A percentile compares a stretch with the other conserved stretches of the same genome.
Conservation (phyloP, 2,329 filamentous ascomycete genomes). For the Didymella keratinophila region DNA sequence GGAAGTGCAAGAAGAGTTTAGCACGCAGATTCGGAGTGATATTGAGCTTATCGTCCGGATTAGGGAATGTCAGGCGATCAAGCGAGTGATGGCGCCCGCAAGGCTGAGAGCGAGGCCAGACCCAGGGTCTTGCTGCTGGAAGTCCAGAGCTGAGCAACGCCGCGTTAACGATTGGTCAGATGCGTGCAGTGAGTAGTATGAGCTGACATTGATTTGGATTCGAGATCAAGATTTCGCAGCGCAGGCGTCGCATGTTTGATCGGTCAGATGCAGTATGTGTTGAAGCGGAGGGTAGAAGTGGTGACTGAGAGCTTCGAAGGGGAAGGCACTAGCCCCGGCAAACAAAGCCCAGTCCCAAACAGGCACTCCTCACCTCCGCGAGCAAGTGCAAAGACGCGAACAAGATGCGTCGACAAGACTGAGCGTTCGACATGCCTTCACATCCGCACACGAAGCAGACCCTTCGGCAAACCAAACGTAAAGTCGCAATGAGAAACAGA, state of each 20-base stretch:
- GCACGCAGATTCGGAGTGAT: neutral
- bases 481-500: no score
- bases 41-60: neutral
- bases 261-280: neutral
- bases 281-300: no score
- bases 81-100: neutral
- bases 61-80: neutral
- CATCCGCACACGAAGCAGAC: no score
- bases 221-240: no score
- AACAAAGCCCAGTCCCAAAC: no score
- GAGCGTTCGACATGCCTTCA: no score
- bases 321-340: no score
- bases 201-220: neutral
- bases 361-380: no score
- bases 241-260: neutral
- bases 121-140: neutral
- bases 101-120: slow-evolving; percentile 3
- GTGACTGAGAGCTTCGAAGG: no score
- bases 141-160: slow-evolving; percentile 11
- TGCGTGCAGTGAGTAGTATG: neutral
- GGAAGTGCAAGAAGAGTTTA: neutral
- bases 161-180: slow-evolving; percentile 3
- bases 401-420: no score
- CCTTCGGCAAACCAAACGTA: no score
- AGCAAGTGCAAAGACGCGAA: no score